phyloP scores from a whole-genome alignment of 108 stramenopile genomes.

The Skeletonema grethae region DNA sequence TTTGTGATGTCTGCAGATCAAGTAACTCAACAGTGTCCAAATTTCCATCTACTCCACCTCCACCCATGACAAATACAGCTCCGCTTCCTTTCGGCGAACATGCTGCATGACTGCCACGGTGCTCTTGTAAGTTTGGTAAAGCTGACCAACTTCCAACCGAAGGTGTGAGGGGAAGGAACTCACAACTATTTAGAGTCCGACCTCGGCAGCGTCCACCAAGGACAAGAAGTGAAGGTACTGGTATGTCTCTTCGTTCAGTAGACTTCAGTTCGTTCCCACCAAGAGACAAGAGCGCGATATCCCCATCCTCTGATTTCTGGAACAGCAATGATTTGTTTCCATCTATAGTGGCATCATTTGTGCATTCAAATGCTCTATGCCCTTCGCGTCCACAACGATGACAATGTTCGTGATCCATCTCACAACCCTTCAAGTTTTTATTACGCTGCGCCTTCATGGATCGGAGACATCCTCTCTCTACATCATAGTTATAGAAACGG shows the following conservation, averaged over 20 bases:
- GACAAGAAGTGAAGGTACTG: constrained; percentile 26
- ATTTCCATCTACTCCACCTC: constrained; percentile 38
- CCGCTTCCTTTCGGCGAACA: constrained; percentile 28
- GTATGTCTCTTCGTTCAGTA: not conserved
- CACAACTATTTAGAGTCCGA: constrained; percentile 27
- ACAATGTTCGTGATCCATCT: constrained; percentile 34
- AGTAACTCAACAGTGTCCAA: constrained; percentile 32
- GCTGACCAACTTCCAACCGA: constrained; percentile 10
- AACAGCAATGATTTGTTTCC: constrained; percentile 13
- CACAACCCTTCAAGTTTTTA: constrained; percentile 17
- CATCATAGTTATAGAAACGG: constrained; percentile 42
- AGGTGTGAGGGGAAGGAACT: constrained; percentile 23
- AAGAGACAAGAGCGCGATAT: not conserved
- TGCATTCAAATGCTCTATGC: constrained; percentile 35
- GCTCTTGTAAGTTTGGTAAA: constrained; percentile 31
- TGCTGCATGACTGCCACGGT: constrained; percentile 31
- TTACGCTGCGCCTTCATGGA: constrained; percentile 17
- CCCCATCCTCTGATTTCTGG: constrained; percentile 6
- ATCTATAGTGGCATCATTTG: not conserved
- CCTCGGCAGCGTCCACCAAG: constrained; percentile 37
- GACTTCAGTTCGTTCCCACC: not conserved
- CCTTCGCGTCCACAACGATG: constrained; percentile 25
- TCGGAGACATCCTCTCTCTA: constrained; percentile 36
- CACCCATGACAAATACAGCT: constrained; percentile 30
- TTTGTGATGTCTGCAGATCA: constrained; percentile 1